Percentiles rank a stretch among this genome's conserved stretches.
phyloP scores from a whole-genome alignment of 345 rosid genomes.

The Eutrema heterophyllum region DNA sequence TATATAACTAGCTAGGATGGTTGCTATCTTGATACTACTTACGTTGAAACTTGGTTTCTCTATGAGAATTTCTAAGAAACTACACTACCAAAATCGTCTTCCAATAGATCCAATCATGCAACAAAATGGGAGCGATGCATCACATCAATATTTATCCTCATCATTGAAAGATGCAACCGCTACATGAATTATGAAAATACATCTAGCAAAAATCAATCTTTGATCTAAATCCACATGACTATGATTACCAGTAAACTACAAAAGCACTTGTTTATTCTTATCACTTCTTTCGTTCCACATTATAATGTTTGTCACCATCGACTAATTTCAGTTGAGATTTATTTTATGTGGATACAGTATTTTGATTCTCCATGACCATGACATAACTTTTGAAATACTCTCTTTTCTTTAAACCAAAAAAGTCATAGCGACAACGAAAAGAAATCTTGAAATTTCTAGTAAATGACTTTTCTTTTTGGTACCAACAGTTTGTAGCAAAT shows the following conservation, averaged over 20 bases:
- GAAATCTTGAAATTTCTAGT: neutral
- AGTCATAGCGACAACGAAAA: slow-evolving; percentile 3
- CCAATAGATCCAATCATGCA: neutral
- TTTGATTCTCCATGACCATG: slow-evolving; percentile 8
- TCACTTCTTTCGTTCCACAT: neutral
- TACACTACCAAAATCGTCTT: neutral
- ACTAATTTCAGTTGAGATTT: neutral
- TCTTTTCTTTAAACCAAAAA: slow-evolving; percentile 5
- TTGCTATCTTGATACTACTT: neutral
- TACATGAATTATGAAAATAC: neutral
- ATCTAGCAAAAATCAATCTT: neutral
- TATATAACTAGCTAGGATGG: neutral
- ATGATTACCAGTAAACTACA: neutral
- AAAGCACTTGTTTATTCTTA: neutral
- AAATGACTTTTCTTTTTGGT: neutral
- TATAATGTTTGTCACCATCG: neutral
- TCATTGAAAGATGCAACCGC: neutral
- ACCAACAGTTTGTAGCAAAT: neutral
- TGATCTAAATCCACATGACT: neutral
- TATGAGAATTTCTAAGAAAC: neutral
- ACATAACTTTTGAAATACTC: neutral
- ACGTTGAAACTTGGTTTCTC: slow-evolving; percentile 1
- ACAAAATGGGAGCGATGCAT: neutral
- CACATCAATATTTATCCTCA: neutral
- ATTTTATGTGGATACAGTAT: neutral